phyloP scores from a whole-genome alignment of 2,329 filamentous ascomycete species.

The Metarhizium robertsii region DNA sequence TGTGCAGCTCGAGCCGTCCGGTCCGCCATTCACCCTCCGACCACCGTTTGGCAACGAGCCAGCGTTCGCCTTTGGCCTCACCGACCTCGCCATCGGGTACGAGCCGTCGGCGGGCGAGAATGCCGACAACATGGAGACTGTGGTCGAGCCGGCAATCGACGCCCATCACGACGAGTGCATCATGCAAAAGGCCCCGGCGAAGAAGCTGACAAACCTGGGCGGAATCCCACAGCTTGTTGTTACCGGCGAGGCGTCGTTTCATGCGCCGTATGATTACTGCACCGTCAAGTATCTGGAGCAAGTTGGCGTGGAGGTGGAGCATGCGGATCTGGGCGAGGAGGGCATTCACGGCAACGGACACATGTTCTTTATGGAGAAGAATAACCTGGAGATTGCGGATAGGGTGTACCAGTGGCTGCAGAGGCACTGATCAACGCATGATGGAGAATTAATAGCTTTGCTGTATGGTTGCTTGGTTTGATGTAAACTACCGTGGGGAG shows the following conservation, averaged over 20 bases:
- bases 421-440: no score
- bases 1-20: slow-evolving; percentile 21
- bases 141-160: slow-evolving; percentile 15
- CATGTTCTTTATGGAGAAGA: slow-evolving; percentile 38
- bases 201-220: slow-evolving; percentile 33
- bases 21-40: slow-evolving; percentile 14
- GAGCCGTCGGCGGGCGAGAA: slow-evolving; percentile 12
- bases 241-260: slow-evolving; percentile 39
- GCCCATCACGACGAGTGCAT: slow-evolving; percentile 19
- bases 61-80: slow-evolving; percentile 16
- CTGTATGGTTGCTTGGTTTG: no score
- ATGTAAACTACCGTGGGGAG: no score
- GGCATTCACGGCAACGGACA: slow-evolving; percentile 43
- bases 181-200: slow-evolving; percentile 19
- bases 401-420: slow-evolving; percentile 10
- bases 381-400: slow-evolving; percentile 18
- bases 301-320: slow-evolving; percentile 33
- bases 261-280: slow-evolving; percentile 43
- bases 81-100: slow-evolving; percentile 20
- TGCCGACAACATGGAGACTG: slow-evolving; percentile 11
- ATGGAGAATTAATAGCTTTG: no score
- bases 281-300: slow-evolving; percentile 40
- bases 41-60: slow-evolving; percentile 11
- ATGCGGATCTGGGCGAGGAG: slow-evolving; percentile 31
- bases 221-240: slow-evolving; percentile 36